Percentiles rank a stretch among this genome's conserved stretches.
These are phyloP conservation scores for Neospermospora avenae DNA, from an alignment of 2,329 filamentous ascomycete species.

Conservation along the genomic window DNA sequence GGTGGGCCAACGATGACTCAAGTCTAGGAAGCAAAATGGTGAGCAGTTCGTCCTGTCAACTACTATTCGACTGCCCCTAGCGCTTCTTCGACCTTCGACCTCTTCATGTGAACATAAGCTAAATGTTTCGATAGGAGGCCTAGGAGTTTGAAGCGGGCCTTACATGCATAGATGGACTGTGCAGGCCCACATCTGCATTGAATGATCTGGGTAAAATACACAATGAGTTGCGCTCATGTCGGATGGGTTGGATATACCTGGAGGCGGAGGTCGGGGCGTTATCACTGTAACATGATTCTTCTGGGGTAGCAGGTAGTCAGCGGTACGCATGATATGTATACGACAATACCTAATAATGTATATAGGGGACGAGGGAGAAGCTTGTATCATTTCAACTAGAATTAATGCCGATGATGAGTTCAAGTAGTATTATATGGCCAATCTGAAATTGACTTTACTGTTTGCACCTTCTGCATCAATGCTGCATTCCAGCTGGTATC, in stretches of 20 bases:
- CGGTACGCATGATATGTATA: slow-evolving; percentile 13
- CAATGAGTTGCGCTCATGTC: slow-evolving; percentile 2
- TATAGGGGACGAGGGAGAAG: slow-evolving; percentile 12
- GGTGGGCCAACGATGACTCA: slow-evolving; percentile 51
- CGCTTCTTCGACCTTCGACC: not conserved
- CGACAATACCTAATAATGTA: slow-evolving; percentile 23
- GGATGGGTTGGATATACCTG: slow-evolving; percentile 3
- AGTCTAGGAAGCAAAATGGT: slow-evolving; percentile 41
- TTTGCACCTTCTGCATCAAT: not conserved
- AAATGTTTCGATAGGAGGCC: slow-evolving; percentile 7
- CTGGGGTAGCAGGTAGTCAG: slow-evolving; percentile 12
- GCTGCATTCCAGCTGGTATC: no score
- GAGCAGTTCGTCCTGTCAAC: slow-evolving; percentile 17
- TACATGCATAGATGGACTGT: slow-evolving; percentile 20
- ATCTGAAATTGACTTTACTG: no score
- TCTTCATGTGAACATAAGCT: not conserved
- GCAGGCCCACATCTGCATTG: slow-evolving; percentile 18
- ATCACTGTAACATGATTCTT: slow-evolving; percentile 15
- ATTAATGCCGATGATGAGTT: no score
- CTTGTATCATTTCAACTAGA: not conserved
- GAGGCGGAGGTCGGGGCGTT: slow-evolving; percentile 10
- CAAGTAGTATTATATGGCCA: no score
- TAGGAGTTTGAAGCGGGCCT: slow-evolving; percentile 23
- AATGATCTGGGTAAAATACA: slow-evolving; percentile 9
- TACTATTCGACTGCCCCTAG: slow-evolving; percentile 18